These are phyloP conservation scores for Senecio squalidus DNA, from an alignment of 140 eudicot genomes.

Conservation along the genomic window DNA sequence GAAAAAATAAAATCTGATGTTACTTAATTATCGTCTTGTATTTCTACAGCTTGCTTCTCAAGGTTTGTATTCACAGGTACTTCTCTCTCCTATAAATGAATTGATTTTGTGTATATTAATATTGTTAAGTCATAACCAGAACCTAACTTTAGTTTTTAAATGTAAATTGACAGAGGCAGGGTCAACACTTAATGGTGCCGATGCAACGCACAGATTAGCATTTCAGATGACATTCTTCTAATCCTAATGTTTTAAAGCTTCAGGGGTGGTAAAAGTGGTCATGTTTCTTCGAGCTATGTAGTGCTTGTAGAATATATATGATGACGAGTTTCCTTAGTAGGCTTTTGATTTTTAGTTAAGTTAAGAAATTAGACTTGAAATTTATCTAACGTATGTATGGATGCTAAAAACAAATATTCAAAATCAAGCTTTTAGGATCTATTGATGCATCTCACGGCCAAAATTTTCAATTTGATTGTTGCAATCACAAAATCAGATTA, in stretches of 20 bases:
- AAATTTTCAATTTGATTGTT: background rate
- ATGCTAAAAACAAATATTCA: background rate
- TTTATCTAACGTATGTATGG: constrained; percentile 7
- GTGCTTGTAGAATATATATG: background rate
- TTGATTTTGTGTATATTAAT: background rate
- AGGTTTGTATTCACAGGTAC: constrained; percentile 39
- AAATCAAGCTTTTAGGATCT: background rate
- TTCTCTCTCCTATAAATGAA: background rate
- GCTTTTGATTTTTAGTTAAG: background rate
- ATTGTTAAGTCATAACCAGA: background rate
- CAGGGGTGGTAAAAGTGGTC: background rate
- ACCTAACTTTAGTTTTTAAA: background rate
- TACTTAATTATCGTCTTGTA: background rate
- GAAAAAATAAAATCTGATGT: too few species aligned
- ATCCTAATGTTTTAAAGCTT: background rate
- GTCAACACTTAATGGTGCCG: background rate
- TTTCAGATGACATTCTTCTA: background rate
- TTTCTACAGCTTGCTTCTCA: constrained; percentile 29
- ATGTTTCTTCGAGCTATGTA: background rate
- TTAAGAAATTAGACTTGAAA: background rate
- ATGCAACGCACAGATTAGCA: constrained; percentile 17
- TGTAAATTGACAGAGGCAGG: constrained; percentile 1
- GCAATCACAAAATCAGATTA: background rate
- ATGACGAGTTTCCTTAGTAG: constrained; percentile 6
- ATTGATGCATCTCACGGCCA: background rate